phyloP scores from a whole-genome alignment of 1,139 yeast genomes.

The Protomyces lactucae-debilis region DNA sequence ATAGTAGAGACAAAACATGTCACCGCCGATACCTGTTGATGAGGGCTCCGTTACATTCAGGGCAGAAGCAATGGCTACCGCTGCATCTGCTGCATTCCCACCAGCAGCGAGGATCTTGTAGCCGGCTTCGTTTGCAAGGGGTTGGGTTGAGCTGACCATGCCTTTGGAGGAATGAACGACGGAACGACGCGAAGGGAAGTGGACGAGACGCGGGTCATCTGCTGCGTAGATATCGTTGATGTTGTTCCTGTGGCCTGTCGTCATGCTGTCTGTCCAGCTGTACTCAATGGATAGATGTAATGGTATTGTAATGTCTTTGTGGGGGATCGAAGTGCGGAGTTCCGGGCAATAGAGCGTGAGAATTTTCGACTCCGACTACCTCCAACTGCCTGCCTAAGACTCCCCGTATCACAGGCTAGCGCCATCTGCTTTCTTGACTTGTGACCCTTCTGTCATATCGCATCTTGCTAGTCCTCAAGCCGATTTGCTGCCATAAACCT shows the following conservation, averaged over 20 bases:
- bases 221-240: slow-evolving; percentile 24
- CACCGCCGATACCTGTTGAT: slow-evolving; percentile 81
- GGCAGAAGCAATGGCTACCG: slow-evolving; percentile 74
- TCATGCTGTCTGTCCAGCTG: not conserved
- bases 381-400: too few relatives aligned
- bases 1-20: slow-evolving; percentile 65
- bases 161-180: slow-evolving; percentile 73
- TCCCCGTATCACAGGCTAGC: too few relatives aligned
- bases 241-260: not conserved
- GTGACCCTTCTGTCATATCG: too few relatives aligned
- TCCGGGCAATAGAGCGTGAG: too few relatives aligned
- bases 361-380: too few relatives aligned
- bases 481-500: too few relatives aligned
- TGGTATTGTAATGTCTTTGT: too few relatives aligned
- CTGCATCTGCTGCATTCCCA: slow-evolving; percentile 73
- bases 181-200: slow-evolving; percentile 60
- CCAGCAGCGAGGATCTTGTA: slow-evolving; percentile 59
- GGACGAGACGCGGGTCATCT: slow-evolving; percentile 26
- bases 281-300: too few relatives aligned
- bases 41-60: slow-evolving; percentile 68
- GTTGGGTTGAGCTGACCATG: slow-evolving; percentile 70
- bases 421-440: too few relatives aligned
- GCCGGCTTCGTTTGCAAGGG: slow-evolving; percentile 74
- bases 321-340: too few relatives aligned
- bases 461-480: too few relatives aligned